These are phyloP conservation scores for Phytophthora brassicae DNA, from an alignment of 352 stramenopile genomes.

Conservation along the genomic window DNA sequence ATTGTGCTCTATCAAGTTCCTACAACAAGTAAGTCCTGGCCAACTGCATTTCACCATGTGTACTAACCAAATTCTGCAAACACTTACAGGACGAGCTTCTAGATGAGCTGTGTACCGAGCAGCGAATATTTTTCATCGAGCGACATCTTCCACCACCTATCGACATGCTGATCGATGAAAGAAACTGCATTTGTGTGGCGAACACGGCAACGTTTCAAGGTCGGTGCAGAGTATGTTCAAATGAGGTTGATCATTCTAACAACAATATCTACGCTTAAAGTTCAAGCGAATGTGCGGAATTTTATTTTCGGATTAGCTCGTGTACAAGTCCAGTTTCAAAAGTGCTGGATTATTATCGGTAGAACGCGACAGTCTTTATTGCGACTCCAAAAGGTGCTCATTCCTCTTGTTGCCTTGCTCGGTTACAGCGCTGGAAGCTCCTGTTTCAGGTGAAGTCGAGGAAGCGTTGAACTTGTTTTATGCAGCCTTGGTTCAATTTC, in stretches of 20 bases:
- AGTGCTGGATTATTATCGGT: constrained; percentile 71
- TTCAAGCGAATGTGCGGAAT: constrained; percentile 41
- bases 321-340: constrained; percentile 57
- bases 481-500: constrained; percentile 65
- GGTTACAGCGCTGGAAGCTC: background rate
- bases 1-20: constrained; percentile 43
- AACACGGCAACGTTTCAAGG: constrained; percentile 39
- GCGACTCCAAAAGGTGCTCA: background rate
- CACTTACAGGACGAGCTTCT: constrained; percentile 56
- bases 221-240: constrained; percentile 21
- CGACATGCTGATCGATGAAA: constrained; percentile 69
- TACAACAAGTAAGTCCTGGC: constrained; percentile 33
- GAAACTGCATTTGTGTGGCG: constrained; percentile 57
- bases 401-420: background rate
- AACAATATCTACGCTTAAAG: constrained; percentile 23
- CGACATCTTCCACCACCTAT: constrained; percentile 54
- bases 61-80: background rate
- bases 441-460: constrained; percentile 4
- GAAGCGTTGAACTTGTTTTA: constrained; percentile 42
- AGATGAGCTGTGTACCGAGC: constrained; percentile 61
- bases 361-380: constrained; percentile 2
- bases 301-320: constrained; percentile 64
- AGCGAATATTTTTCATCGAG: constrained; percentile 58
- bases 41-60: background rate
- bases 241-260: background rate